A percentile compares a stretch with the other conserved stretches of the same genome.
These are phyloP conservation scores for Plantago rigida DNA, from an alignment of 305 asterid species.

Conservation along the genomic window DNA sequence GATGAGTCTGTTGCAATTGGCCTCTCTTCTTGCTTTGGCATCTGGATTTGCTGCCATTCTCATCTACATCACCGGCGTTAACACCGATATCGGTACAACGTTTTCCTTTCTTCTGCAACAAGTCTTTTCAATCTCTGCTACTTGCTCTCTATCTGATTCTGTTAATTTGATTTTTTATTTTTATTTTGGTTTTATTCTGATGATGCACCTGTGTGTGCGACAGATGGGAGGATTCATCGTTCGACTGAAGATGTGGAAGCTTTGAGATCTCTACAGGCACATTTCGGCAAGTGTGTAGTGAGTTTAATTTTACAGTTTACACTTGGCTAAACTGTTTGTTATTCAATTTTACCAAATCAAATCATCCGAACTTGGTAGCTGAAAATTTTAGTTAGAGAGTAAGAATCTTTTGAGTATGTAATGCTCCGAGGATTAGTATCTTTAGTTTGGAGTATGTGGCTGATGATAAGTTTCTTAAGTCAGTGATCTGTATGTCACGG, in stretches of 20 bases:
- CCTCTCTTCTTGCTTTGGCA: slow-evolving; percentile 51
- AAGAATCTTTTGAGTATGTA: not conserved
- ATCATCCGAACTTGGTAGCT: too few relatives aligned
- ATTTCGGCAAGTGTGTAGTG: slow-evolving; percentile 80
- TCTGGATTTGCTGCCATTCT: slow-evolving; percentile 70
- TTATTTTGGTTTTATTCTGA: not conserved
- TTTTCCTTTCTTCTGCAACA: not conserved
- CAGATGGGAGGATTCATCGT: slow-evolving; percentile 43
- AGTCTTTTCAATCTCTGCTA: not conserved
- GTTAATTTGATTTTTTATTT: not conserved
- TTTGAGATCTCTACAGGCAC: slow-evolving; percentile 44
- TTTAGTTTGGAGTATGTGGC: not conserved
- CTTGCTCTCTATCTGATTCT: not conserved
- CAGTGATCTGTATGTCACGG: not conserved
- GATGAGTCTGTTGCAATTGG: slow-evolving; percentile 67
- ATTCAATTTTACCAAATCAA: not conserved
- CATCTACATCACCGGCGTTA: slow-evolving; percentile 52
- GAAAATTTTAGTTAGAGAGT: not conserved
- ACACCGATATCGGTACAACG: slow-evolving; percentile 37
- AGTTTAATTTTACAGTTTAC: slow-evolving; percentile 32
- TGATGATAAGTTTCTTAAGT: not conserved
- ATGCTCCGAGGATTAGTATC: not conserved
- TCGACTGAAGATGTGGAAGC: slow-evolving; percentile 62
- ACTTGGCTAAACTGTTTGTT: not conserved
- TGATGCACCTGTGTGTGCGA: slow-evolving; percentile 9